A percentile compares a stretch with the other conserved stretches of the same genome.
Conservation (phyloP, 768 basidiomycete species). For the Russula lepida region DNA sequence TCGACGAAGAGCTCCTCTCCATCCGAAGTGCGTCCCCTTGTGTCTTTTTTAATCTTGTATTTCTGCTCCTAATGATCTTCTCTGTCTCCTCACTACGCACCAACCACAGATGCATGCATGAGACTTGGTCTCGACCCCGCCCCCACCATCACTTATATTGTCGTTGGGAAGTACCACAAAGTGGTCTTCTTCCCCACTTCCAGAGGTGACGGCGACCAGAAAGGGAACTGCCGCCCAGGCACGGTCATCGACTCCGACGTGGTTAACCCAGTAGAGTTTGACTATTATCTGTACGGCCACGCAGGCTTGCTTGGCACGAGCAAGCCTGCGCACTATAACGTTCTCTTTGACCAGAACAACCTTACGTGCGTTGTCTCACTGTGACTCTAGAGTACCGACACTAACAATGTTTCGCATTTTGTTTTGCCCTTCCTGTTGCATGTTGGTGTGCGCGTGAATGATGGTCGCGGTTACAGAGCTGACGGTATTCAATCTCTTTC, state of each 20-base stretch:
- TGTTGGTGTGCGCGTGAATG: too few species aligned
- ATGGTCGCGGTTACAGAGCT: constrained; percentile 39
- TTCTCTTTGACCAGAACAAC: constrained; percentile 44
- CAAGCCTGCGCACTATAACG: constrained; percentile 50
- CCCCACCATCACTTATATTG: constrained; percentile 61
- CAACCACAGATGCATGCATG: constrained; percentile 47
- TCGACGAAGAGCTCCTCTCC: constrained; percentile 44
- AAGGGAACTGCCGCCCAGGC: constrained; percentile 66
- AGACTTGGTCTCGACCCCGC: constrained; percentile 48
- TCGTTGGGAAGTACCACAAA: constrained; percentile 74
- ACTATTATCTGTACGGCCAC: constrained; percentile 73
- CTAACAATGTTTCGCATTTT: neutral
- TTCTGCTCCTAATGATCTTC: neutral
- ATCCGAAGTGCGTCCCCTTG: constrained; percentile 40
- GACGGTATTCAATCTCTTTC: constrained; percentile 66
- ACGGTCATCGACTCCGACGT: constrained; percentile 67
- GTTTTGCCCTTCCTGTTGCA: too few species aligned
- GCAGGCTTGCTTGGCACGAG: constrained; percentile 46
- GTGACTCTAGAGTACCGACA: neutral
- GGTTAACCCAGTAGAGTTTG: constrained; percentile 59
- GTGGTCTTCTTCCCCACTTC: constrained; percentile 46
- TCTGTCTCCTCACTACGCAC: neutral
- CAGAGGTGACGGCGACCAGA: constrained; percentile 21
- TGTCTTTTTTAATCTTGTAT: neutral
- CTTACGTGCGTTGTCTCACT: constrained; percentile 41